Evolutionary conservation across 2,329 filamentous ascomycete species (phyloP).

Genomic region (Calycina herbarum): DNA sequence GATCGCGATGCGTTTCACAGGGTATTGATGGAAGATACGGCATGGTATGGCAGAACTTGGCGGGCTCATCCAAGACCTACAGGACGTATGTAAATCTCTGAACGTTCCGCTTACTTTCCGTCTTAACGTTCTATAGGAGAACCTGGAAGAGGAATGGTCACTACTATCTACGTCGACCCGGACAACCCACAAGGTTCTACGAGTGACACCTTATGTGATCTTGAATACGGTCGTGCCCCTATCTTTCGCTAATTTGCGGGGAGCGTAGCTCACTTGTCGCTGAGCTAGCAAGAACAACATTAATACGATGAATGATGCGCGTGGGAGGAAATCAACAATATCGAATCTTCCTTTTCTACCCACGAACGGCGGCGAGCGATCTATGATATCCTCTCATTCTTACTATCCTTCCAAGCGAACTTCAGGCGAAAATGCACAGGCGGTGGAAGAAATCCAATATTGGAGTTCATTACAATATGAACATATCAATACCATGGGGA

Average conservation of each 20-base stretch:
- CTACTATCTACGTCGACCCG: constrained; percentile 32
- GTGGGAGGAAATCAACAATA: no score
- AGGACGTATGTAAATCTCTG: constrained; percentile 8
- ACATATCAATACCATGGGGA: no score
- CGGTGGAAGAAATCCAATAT: no score
- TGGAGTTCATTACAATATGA: no score
- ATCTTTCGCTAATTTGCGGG: constrained; percentile 11
- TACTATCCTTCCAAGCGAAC: no score
- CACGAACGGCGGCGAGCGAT: no score
- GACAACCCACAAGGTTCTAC: constrained; percentile 30
- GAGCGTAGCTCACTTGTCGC: background rate
- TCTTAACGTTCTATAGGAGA: constrained; percentile 14
- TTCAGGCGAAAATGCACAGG: no score
- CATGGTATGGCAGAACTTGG: constrained; percentile 17
- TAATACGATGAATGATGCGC: background rate
- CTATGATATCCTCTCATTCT: no score
- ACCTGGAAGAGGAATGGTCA: constrained; percentile 27
- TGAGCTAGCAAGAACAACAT: no score
- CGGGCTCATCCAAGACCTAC: constrained; percentile 5
- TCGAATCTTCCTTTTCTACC: no score
- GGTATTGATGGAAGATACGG: constrained; percentile 10
- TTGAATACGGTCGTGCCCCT: constrained; percentile 23
- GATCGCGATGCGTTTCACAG: background rate
- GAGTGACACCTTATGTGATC: constrained; percentile 8
- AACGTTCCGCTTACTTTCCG: background rate